Base-by-base conservation (phyloP, 371 early-diverging fungal genomes). In the Fennellomyces sp. region DNA sequence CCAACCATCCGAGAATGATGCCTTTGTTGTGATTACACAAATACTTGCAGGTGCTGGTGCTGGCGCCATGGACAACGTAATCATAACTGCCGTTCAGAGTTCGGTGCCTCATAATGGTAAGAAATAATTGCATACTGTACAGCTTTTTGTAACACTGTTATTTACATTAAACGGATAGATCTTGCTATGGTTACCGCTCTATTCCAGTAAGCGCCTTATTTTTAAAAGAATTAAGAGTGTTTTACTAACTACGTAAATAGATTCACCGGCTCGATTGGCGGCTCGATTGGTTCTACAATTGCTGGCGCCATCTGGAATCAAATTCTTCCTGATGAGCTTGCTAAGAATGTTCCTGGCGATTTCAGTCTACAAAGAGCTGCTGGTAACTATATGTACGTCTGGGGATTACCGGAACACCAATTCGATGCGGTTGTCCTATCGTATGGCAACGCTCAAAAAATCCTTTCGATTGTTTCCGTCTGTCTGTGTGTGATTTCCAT, bases 261-360 rank as follows among this genome's bases (percentile, higher is more conserved):
- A n/a, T n/a, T n/a, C n/a, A n/a, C n/a, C n/a, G 69, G 75, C 25
- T 61, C 69, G 3, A 68, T 75, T 31, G 60, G 51, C 69, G 41
- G 45, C 17, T 19, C 45, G 2, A 25, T 45, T 45, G 77, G 77
- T 21, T 61, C 64, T 11, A 51, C 77, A 15, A 69, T 76, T 50
- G 64, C 77, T 7, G 77, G 71, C 52, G 64, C 73, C 26, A 57
- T 76, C 12, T 76, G 77, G 77, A 76, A 76, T 19, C 52, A 47
- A 1, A 56, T 76, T 61, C 61, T 76, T n/a, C 77, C 77, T 19
- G 36, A 30, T 23, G 41, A 73, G 53, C 33, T 76, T 21, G 61
- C 63, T 3, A 35, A 66, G n/a, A 54, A 73, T 41, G 68, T 73
- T 45, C 77, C 73, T 59, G 77, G 77, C 5, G 69, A 75, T 35